Conservation (phyloP, 2,329 filamentous ascomycete genomes). For the Gnomoniopsis smithogilvyi region DNA sequence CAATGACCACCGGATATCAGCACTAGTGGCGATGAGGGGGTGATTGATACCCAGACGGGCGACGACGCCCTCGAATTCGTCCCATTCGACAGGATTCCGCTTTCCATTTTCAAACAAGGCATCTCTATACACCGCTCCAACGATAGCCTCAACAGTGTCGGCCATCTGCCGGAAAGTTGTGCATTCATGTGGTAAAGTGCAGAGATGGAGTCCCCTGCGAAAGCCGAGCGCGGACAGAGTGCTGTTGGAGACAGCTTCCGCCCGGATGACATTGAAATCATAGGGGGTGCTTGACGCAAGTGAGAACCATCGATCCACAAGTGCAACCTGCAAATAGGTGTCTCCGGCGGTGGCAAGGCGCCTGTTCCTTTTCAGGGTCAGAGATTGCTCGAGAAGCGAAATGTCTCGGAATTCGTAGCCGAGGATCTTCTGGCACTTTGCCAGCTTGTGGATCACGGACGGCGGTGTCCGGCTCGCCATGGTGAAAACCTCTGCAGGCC, state of each 20-base stretch:
- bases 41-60: neutral
- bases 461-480: neutral
- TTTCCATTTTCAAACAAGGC: neutral
- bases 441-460: slow-evolving; percentile 7
- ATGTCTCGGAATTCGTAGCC: slow-evolving; percentile 25
- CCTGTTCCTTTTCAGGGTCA: slow-evolving; percentile 19
- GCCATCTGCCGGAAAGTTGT: no score
- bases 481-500: neutral
- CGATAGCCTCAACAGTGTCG: neutral
- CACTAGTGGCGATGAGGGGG: neutral
- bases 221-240: neutral
- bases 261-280: neutral
- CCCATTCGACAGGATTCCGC: neutral
- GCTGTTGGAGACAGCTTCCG: neutral
- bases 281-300: neutral
- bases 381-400: slow-evolving; percentile 26
- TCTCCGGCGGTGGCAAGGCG: slow-evolving; percentile 14
- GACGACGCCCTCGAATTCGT: neutral
- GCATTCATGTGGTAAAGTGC: no score
- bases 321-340: neutral
- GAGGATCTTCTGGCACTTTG: slow-evolving; percentile 10
- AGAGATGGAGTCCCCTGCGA: neutral
- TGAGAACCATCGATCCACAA: slow-evolving; percentile 3
- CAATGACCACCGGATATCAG: neutral
- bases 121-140: neutral